Evolutionary conservation across 257 asterid species (phyloP).

Genomic region (Ilex aquifolium): DNA sequence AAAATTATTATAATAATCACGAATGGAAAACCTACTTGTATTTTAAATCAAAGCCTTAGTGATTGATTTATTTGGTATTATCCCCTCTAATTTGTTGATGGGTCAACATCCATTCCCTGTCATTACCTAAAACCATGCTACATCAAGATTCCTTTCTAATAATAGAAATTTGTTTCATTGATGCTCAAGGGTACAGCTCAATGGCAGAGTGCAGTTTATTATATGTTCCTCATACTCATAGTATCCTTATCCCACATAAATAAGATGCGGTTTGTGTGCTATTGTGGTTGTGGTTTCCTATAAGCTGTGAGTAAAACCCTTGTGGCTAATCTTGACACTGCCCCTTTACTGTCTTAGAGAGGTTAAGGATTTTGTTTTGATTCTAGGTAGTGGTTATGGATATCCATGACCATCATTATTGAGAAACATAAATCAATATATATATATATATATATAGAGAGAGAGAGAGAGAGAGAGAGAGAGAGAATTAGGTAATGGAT

Average conservation of each 20-base stretch:
- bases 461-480: conserved; percentile 1
- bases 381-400: conserved; percentile 2
- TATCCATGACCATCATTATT: conserved; percentile 11
- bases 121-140: conserved; percentile 31
- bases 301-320: conserved; percentile 3
- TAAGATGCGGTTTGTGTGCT: conserved; percentile 24
- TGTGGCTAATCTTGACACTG: conserved; percentile 9
- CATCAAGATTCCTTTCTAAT: conserved; percentile 17
- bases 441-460: neutral
- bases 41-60: conserved; percentile 22
- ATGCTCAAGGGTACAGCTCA: conserved; percentile 1
- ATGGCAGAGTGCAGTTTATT: conserved; percentile 16
- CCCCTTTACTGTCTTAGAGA: conserved; percentile 16
- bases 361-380: conserved; percentile 24
- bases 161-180: conserved; percentile 5
- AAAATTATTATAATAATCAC: conserved; percentile 1
- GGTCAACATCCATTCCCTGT: conserved; percentile 56
- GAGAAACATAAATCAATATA: conserved; percentile 1
- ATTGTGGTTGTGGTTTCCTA: conserved; percentile 20
- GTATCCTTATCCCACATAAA: conserved; percentile 7
- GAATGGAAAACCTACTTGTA: conserved; percentile 31
- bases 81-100: conserved; percentile 41
- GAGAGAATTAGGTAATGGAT: conserved; percentile 20
- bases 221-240: conserved; percentile 11
- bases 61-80: conserved; percentile 55